Conservation (phyloP, 2,329 filamentous ascomycete species). For the Microthyrium microscopicum region DNA sequence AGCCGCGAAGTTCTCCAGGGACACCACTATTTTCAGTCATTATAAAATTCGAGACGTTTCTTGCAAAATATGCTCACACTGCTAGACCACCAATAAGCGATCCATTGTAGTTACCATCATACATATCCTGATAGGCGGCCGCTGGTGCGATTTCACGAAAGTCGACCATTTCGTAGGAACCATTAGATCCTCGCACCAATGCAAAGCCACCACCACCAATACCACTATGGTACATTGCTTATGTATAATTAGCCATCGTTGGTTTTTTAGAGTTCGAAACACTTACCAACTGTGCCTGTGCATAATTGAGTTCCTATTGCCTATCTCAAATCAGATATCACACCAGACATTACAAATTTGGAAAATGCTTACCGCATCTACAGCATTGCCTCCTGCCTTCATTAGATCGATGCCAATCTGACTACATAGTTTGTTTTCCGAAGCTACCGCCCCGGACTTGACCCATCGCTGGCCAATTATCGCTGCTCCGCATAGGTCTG, state of each 20-base stretch:
- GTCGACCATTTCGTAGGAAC: slow-evolving; percentile 70
- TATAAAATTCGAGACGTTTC: too few relatives aligned
- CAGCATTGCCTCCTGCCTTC: slow-evolving; percentile 33
- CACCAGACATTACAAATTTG: too few relatives aligned
- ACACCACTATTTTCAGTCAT: too few relatives aligned
- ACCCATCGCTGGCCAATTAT: too few relatives aligned
- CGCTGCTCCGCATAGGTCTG: too few relatives aligned
- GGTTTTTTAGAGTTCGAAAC: too few relatives aligned
- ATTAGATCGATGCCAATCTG: slow-evolving; percentile 30
- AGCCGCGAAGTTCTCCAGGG: slow-evolving; percentile 59
- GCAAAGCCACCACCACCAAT: slow-evolving; percentile 87
- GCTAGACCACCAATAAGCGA: slow-evolving; percentile 57
- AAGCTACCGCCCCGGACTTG: slow-evolving; percentile 32
- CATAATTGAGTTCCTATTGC: too few relatives aligned
- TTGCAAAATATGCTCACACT: too few relatives aligned
- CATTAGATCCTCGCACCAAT: slow-evolving; percentile 55
- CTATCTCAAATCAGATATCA: too few relatives aligned
- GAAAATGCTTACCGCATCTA: slow-evolving; percentile 31
- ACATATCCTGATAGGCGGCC: slow-evolving; percentile 75
- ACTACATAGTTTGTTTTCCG: slow-evolving; percentile 27
- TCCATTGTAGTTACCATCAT: slow-evolving; percentile 46
- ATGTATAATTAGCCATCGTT: too few relatives aligned
- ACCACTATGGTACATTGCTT: slow-evolving; percentile 20
- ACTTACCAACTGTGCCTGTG: slow-evolving; percentile 20
- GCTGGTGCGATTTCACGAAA: slow-evolving; percentile 80